Base-by-base conservation (phyloP, 176 grass and related monocot species). In the Carex cristatella region DNA sequence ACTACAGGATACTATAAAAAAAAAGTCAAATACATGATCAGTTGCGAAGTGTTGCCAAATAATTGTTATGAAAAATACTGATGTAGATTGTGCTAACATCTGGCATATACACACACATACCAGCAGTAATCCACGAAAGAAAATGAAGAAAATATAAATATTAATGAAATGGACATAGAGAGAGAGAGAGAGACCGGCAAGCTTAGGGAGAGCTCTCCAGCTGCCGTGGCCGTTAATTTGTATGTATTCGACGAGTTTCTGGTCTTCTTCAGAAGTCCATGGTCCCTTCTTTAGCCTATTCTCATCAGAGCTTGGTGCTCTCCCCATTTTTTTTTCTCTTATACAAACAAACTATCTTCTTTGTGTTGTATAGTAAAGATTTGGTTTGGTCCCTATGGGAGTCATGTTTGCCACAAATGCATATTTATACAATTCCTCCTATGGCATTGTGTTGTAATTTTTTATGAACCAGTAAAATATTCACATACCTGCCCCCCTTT, bases 181-280 rank as follows among this genome's bases (percentile, higher is more conserved):
- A 77, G 72, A 81, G 76, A 86, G 59, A 85, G 14, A 68, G 59
- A 84, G 31, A 79, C 88, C 88, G 42, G 88, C 88, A 68, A 67
- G 83, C 65, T 89, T 89, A 15, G 88, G 84, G 11, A 89, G 84
- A 5, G 61, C 66, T 67, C 70, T 69, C 88, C 88, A 89, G 79
- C 88, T 89, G 54, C 84, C 61, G 65, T 86, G 60, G 59, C 84
- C 88, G 75, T 86, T 62, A 66, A 78, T 83, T 15, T 86, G 83
- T 80, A 89, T 86, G 79, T 70, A 83, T 15, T 86, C 13, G 13
- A 86, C 16, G 31, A 89, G 84, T 65, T 83, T 82, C 49, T 79
- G 67, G 59, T 89, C 88, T 77, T 89, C 88, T 28, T 89, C 88
- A 49, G 84, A 48, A 30, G 68, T 86, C 88, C 88, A 89, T 42